Conservation (phyloP, 345 rosid species). For the Physaria fendleri region DNA sequence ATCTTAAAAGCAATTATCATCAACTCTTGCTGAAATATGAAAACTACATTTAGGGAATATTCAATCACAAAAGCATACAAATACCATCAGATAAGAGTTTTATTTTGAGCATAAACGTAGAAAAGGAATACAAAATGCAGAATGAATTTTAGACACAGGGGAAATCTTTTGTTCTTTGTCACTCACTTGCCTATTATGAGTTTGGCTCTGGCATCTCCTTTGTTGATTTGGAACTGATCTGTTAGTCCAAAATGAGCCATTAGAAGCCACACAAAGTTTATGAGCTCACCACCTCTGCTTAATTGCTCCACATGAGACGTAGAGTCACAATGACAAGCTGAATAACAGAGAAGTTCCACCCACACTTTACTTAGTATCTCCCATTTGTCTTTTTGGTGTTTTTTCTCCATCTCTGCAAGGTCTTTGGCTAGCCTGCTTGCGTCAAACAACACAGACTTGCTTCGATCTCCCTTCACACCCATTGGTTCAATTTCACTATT, state of each 20-base stretch:
- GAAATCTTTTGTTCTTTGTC: too few relatives aligned
- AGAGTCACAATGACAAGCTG: too few relatives aligned
- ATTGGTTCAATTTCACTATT: conserved; percentile 26
- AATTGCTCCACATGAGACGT: conserved; percentile 44
- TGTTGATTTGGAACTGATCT: conserved; percentile 48
- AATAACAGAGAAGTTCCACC: conserved; percentile 50
- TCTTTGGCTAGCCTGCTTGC: conserved; percentile 44
- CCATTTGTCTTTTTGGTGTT: conserved; percentile 31
- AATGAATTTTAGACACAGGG: too few relatives aligned
- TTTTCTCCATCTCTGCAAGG: conserved; percentile 8
- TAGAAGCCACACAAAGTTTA: conserved; percentile 52
- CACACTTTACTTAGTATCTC: conserved; percentile 39
- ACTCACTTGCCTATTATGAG: conserved; percentile 42
- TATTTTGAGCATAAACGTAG: too few relatives aligned
- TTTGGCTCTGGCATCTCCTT: conserved; percentile 52
- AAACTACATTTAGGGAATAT: too few relatives aligned
- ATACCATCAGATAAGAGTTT: too few relatives aligned
- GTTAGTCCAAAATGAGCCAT: conserved; percentile 74
- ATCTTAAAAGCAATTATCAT: too few relatives aligned
- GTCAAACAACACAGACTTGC: conserved; percentile 53
- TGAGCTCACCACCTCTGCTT: conserved; percentile 54
- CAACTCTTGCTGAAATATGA: too few relatives aligned
- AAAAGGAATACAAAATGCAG: too few relatives aligned
- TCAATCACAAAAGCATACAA: too few relatives aligned
- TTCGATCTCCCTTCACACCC: conserved; percentile 44